Percentiles rank a stretch among this genome's conserved stretches.
These are phyloP conservation scores for Torrubiellomyces zombiae DNA, from an alignment of 2,329 filamentous ascomycete species.

Conservation along the genomic window DNA sequence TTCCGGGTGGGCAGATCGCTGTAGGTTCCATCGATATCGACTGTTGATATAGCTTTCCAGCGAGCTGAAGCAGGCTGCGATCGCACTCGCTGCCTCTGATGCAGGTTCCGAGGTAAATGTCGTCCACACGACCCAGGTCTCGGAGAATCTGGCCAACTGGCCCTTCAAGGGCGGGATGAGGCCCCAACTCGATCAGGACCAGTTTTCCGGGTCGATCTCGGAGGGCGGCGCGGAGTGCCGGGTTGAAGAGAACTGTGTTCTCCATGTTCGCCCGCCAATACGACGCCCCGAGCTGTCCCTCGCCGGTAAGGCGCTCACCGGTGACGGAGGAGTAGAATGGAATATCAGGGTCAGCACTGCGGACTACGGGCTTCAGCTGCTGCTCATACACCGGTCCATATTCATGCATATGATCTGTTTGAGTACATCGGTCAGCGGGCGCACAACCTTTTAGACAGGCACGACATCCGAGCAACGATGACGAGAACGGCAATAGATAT, in stretches of 20 bases:
- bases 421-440: no score
- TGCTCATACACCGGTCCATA: conserved; percentile 2
- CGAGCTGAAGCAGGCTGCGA: conserved; percentile 3
- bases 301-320: conserved; percentile 10
- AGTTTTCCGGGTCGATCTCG: conserved; percentile 1
- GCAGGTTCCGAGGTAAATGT: conserved; percentile 7
- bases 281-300: conserved; percentile 2
- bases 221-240: conserved; percentile 5
- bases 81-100: conserved; percentile 5
- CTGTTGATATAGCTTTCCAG: conserved; percentile 6
- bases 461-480: no score
- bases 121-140: conserved; percentile 1
- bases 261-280: conserved; percentile 7
- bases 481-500: no score
- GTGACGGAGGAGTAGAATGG: conserved; percentile 12
- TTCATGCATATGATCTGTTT: conserved; percentile 6
- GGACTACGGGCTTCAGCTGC: conserved; percentile 1
- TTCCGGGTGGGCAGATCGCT: not conserved
- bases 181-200: conserved; percentile 11
- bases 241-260: conserved; percentile 5
- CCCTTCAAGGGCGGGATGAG: conserved; percentile 11
- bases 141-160: conserved; percentile 10
- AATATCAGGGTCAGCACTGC: conserved; percentile 1
- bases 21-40: conserved; percentile 5
- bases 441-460: no score